phyloP scores from a whole-genome alignment of 306 rosid species.

The Delonix regia region DNA sequence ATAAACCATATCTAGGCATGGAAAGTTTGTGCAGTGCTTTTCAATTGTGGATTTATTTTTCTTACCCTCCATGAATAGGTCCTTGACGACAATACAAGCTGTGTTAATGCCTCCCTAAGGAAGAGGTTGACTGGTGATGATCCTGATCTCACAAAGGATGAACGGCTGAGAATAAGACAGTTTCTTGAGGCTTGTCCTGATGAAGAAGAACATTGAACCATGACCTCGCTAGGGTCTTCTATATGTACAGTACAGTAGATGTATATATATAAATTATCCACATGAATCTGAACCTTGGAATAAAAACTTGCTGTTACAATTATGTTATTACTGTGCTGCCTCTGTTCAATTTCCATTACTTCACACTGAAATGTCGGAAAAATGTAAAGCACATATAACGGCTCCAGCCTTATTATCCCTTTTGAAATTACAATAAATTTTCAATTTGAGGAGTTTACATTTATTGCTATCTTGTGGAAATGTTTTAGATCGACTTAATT shows the following conservation, averaged over 20 bases:
- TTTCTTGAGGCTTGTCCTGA: slow-evolving; percentile 67
- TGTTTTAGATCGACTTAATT: too few relatives aligned
- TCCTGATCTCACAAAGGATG: slow-evolving; percentile 65
- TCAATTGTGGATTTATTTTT: slow-evolving; percentile 24
- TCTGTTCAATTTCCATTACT: too few relatives aligned
- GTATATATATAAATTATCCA: neutral
- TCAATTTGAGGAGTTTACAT: too few relatives aligned
- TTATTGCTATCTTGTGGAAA: too few relatives aligned
- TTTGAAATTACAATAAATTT: too few relatives aligned
- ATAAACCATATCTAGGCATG: slow-evolving; percentile 13
- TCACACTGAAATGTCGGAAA: too few relatives aligned
- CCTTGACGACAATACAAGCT: slow-evolving; percentile 53
- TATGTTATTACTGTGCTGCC: neutral
- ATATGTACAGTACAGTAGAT: neutral
- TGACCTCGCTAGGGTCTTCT: neutral
- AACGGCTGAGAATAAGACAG: slow-evolving; percentile 61
- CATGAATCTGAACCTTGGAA: neutral
- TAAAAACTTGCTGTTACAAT: neutral
- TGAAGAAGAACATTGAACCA: slow-evolving; percentile 47
- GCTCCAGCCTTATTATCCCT: too few relatives aligned
- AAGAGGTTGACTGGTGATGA: slow-evolving; percentile 66
- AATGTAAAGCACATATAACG: too few relatives aligned
- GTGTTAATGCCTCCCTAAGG: slow-evolving; percentile 50
- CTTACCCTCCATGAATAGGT: slow-evolving; percentile 51
- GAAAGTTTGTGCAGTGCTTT: slow-evolving; percentile 3